Evolutionary conservation across 2,329 filamentous ascomycete species (phyloP).

Genomic region (Curvularia eragrostidis): DNA sequence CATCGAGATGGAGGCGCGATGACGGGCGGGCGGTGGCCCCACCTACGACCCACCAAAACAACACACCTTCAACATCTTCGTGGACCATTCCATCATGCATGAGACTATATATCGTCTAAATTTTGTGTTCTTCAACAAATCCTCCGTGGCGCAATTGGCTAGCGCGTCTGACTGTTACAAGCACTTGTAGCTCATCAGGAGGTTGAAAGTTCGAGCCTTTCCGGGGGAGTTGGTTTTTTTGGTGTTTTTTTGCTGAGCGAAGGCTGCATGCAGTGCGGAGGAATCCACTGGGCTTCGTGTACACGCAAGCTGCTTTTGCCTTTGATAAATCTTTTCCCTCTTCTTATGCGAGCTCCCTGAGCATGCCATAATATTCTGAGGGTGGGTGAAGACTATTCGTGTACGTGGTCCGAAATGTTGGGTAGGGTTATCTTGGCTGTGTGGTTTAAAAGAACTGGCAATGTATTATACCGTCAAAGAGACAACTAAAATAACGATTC

Average conservation of each 20-base stretch:
- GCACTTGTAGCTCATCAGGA: constrained; percentile 19
- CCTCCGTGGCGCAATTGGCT: constrained; percentile 58
- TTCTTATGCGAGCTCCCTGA: background rate
- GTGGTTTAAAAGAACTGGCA: background rate
- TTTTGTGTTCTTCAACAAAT: background rate
- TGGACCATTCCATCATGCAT: too few relatives aligned
- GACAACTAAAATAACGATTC: background rate
- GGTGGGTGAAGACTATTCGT: too few relatives aligned
- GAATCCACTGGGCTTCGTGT: background rate
- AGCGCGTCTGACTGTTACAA: constrained; percentile 68
- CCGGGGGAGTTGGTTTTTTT: constrained; percentile 27
- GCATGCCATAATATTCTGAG: background rate
- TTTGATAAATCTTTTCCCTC: background rate
- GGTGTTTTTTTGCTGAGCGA: background rate
- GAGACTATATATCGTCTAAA: background rate
- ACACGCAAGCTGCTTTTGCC: background rate
- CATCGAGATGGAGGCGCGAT: too few relatives aligned
- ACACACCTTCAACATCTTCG: too few relatives aligned
- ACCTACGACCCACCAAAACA: too few relatives aligned
- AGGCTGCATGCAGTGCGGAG: background rate
- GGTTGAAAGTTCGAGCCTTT: constrained; percentile 38
- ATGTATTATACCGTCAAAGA: background rate
- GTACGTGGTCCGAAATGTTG: too few relatives aligned
- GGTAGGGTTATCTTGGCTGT: background rate
- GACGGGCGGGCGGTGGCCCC: too few relatives aligned